Percentiles rank a stretch among this genome's conserved stretches.
Evolutionary conservation across 805 yeast species (phyloP).

Genomic region (Wickerhamomyces subpelliculosus): DNA sequence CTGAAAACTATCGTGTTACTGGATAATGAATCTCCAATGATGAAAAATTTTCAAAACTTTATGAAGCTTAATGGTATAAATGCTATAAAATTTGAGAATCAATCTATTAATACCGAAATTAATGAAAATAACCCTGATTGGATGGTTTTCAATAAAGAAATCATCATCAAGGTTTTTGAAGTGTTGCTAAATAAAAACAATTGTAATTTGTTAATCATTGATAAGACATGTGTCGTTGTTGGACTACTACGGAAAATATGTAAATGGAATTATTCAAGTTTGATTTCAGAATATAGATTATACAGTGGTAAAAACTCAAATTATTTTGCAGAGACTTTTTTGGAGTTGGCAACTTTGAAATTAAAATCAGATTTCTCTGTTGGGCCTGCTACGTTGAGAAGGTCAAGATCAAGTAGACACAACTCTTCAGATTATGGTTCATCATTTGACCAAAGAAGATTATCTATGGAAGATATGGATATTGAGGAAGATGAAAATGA

Average conservation of each 20-base stretch:
- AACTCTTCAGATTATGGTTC: constrained; percentile 20
- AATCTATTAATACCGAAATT: constrained; percentile 19
- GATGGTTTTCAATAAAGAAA: constrained; percentile 66
- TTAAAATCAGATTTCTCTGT: constrained; percentile 21
- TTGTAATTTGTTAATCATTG: constrained; percentile 70
- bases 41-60: constrained; percentile 60
- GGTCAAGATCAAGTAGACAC: constrained; percentile 1
- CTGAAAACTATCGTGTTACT: constrained; percentile 64
- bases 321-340: constrained; percentile 73
- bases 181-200: constrained; percentile 52
- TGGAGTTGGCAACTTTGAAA: constrained; percentile 63
- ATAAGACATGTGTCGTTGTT: constrained; percentile 69
- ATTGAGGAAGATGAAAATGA: constrained; percentile 16
- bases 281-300: constrained; percentile 77
- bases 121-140: constrained; percentile 31
- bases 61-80: constrained; percentile 50
- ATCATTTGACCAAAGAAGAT: constrained; percentile 13
- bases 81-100: constrained; percentile 30
- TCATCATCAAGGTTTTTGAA: constrained; percentile 61
- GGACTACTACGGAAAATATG: constrained; percentile 79
- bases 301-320: constrained; percentile 67
- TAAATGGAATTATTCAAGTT: constrained; percentile 83
- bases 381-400: neutral
- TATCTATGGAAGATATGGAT: constrained; percentile 12
- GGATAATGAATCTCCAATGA: constrained; percentile 76